These are phyloP conservation scores for Beta lomatogona DNA, from an alignment of 179 eudicot genomes.

Conservation along the genomic window DNA sequence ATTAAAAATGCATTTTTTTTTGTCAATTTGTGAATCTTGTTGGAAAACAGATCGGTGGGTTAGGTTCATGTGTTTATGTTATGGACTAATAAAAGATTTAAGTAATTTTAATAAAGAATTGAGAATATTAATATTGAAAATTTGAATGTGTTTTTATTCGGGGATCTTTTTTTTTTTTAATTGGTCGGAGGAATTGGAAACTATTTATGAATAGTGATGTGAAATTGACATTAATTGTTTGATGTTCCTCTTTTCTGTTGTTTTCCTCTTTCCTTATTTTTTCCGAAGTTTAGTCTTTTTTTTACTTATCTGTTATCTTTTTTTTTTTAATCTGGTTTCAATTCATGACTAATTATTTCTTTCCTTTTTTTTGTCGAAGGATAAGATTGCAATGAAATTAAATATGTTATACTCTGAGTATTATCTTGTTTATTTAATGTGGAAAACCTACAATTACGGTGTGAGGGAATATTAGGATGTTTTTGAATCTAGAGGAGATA, in stretches of 20 bases:
- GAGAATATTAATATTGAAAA: too few relatives aligned
- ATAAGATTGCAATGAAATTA: too few relatives aligned
- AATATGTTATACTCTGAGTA: too few relatives aligned
- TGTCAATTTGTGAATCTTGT: not conserved
- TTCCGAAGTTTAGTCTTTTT: too few relatives aligned
- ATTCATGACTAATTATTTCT: too few relatives aligned
- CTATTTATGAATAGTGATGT: constrained; percentile 16
- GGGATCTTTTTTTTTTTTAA: not conserved
- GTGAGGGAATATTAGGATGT: not conserved
- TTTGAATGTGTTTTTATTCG: not conserved
- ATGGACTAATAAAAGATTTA: not conserved
- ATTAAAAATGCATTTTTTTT: not conserved
- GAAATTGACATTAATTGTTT: constrained; percentile 18
- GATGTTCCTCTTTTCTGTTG: constrained; percentile 1
- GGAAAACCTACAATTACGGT: not conserved
- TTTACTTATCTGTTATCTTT: too few relatives aligned
- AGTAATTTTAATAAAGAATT: not conserved
- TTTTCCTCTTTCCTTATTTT: not conserved
- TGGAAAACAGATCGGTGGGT: constrained; percentile 10
- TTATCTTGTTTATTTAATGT: too few relatives aligned
- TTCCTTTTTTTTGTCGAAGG: too few relatives aligned
- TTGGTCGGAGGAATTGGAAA: constrained; percentile 12
- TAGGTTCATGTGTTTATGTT: not conserved
- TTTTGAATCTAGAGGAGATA: not conserved
- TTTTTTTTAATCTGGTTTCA: too few relatives aligned